A percentile compares a stretch with the other conserved stretches of the same genome.
Evolutionary conservation across 768 basidiomycete species (phyloP).

Genomic region (Grammothele lineata): DNA sequence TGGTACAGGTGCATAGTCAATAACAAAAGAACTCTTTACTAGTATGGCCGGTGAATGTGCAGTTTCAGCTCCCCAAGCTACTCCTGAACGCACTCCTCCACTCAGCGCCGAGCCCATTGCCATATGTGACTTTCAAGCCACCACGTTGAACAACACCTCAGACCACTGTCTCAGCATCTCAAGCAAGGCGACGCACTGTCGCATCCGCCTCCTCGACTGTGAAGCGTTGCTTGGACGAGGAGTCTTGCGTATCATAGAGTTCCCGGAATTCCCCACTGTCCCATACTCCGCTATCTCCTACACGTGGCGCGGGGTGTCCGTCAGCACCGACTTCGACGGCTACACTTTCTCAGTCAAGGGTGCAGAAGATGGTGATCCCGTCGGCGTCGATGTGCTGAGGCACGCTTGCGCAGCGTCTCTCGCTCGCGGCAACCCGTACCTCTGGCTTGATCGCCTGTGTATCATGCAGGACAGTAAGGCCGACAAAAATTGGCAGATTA

Average conservation of each 20-base stretch:
- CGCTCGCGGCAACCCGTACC: not conserved
- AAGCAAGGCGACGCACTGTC: not conserved
- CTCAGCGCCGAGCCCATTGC: too few relatives aligned
- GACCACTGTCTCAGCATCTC: slow-evolving; percentile 3
- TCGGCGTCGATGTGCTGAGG: slow-evolving; percentile 3
- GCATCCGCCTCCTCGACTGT: slow-evolving; percentile 10
- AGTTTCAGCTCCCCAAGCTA: too few relatives aligned
- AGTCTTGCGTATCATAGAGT: slow-evolving; percentile 5
- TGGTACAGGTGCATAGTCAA: too few relatives aligned
- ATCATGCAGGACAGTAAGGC: slow-evolving; percentile 3
- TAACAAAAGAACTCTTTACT: too few relatives aligned
- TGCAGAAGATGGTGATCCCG: slow-evolving; percentile 6
- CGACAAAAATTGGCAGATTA: slow-evolving; percentile 14
- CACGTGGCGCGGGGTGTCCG: slow-evolving; percentile 7
- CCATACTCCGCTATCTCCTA: slow-evolving; percentile 12
- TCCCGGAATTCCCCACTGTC: slow-evolving; percentile 2
- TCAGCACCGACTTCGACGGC: not conserved
- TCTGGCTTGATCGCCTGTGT: slow-evolving; percentile 15
- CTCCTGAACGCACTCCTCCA: too few relatives aligned
- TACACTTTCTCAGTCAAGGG: slow-evolving; percentile 5
- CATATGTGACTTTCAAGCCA: too few relatives aligned
- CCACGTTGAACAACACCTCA: not conserved
- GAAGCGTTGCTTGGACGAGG: not conserved
- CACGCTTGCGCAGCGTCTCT: slow-evolving; percentile 6
- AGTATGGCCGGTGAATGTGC: too few relatives aligned